Percentiles rank a stretch among this genome's conserved stretches.
Evolutionary conservation across 164 flowering plant species (phyloP).

Genomic region (Tetrastigma voinierianum): DNA sequence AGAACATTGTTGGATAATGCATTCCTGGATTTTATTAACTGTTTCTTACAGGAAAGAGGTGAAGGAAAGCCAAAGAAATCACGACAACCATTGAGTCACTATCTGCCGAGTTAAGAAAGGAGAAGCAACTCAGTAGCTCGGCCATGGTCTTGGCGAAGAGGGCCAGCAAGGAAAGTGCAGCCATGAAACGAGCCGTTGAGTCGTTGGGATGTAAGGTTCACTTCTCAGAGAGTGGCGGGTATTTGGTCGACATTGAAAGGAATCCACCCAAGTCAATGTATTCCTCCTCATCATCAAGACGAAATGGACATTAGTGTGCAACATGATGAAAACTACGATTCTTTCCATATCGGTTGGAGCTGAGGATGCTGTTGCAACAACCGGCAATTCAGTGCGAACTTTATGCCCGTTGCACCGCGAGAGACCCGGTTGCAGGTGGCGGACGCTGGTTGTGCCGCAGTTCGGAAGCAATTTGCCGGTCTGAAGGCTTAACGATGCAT

Average conservation of each 20-base stretch:
- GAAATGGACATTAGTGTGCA: slow-evolving; percentile 29
- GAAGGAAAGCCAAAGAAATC: slow-evolving; percentile 66
- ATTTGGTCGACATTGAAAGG: slow-evolving; percentile 59
- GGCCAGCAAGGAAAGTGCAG: slow-evolving; percentile 69
- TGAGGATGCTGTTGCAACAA: slow-evolving; percentile 38
- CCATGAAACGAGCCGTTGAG: slow-evolving; percentile 82
- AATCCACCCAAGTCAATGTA: slow-evolving; percentile 24
- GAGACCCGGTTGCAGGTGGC: slow-evolving; percentile 92
- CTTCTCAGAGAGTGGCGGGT: slow-evolving; percentile 63
- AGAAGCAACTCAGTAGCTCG: slow-evolving; percentile 61
- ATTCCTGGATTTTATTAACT: slow-evolving; percentile 14
- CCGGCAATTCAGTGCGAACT: slow-evolving; percentile 50
- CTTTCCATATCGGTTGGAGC: slow-evolving; percentile 50
- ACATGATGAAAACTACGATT: slow-evolving; percentile 53
- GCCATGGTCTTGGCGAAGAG: slow-evolving; percentile 60
- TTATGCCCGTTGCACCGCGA: slow-evolving; percentile 80
- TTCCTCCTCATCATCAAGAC: slow-evolving; percentile 32
- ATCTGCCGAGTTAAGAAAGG: slow-evolving; percentile 57
- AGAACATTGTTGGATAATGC: background rate
- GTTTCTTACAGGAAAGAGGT: slow-evolving; percentile 63
- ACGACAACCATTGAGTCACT: slow-evolving; percentile 51
- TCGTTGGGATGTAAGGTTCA: slow-evolving; percentile 87
- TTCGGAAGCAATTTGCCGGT: slow-evolving; percentile 83
- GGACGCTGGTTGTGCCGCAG: slow-evolving; percentile 89
- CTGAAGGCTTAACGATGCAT: slow-evolving; percentile 91